phyloP scores from a whole-genome alignment of 352 stramenopile genomes.

The Peronospora tabacina region DNA sequence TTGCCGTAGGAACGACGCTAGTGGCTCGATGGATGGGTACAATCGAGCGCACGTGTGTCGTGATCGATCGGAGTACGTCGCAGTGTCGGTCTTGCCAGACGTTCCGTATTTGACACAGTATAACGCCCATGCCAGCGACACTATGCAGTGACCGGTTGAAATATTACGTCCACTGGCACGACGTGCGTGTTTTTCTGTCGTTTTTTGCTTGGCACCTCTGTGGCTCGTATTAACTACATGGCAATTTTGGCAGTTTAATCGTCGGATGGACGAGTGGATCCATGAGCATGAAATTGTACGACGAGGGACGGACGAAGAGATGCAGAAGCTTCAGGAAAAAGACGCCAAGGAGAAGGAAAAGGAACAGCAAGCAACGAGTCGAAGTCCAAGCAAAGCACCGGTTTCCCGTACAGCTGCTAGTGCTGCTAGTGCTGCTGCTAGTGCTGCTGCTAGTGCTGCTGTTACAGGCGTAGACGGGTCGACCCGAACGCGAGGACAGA shows the following conservation, averaged over 20 bases:
- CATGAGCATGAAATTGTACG: constrained; percentile 74
- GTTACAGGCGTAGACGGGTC: constrained; percentile 20
- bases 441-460: neutral
- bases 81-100: neutral
- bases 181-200: constrained; percentile 25
- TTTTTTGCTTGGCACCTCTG: no score
- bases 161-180: constrained; percentile 84
- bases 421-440: neutral
- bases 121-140: constrained; percentile 23
- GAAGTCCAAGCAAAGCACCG: constrained; percentile 24
- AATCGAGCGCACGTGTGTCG: constrained; percentile 67
- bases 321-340: constrained; percentile 63
- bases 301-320: constrained; percentile 65
- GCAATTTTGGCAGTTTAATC: constrained; percentile 55
- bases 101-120: neutral
- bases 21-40: constrained; percentile 70
- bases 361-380: constrained; percentile 46
- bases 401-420: constrained; percentile 1
- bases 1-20: constrained; percentile 51
- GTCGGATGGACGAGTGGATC: constrained; percentile 87
- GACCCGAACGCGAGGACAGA: constrained; percentile 56
- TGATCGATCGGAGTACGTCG: constrained; percentile 66
- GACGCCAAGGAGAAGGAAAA: constrained; percentile 68
- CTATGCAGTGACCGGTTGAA: constrained; percentile 62
- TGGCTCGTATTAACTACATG: constrained; percentile 6